phyloP scores from a whole-genome alignment of 306 rosid genomes.

The Ormosia emarginata region DNA sequence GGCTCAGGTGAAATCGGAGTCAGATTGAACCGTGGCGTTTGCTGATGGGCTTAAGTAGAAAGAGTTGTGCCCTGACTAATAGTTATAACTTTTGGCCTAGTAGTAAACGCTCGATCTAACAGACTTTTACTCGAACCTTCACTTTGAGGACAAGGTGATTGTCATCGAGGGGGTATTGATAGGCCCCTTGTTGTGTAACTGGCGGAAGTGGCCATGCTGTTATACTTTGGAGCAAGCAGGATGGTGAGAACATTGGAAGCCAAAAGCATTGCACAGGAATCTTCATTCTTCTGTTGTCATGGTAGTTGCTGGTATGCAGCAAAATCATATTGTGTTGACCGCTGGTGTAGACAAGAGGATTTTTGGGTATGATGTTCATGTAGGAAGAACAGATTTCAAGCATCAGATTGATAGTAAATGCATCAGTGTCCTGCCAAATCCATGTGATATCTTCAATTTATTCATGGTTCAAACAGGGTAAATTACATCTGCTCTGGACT shows the following conservation, averaged over 20 bases:
- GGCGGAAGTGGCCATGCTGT: conserved; percentile 97
- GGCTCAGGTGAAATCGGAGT: too few species aligned
- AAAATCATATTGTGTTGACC: conserved; percentile 77
- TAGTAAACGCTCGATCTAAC: too few species aligned
- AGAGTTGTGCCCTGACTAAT: too few species aligned
- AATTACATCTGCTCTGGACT: conserved; percentile 13
- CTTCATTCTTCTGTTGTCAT: conserved; percentile 93
- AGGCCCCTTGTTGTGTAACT: conserved; percentile 78
- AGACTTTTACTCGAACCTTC: too few species aligned
- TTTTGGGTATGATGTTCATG: conserved; percentile 61
- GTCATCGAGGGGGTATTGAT: conserved; percentile 72
- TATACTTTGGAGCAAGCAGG: conserved; percentile 74
- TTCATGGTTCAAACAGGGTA: conserved; percentile 98
- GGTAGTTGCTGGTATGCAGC: conserved; percentile 94
- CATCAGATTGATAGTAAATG: conserved; percentile 95
- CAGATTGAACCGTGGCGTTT: too few species aligned
- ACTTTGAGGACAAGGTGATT: conserved; percentile 70
- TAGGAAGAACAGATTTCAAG: conserved; percentile 71
- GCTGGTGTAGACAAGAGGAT: conserved; percentile 92
- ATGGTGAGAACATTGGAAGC: conserved; percentile 69
- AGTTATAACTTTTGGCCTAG: too few species aligned
- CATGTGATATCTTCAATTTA: conserved; percentile 72
- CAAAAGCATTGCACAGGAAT: conserved; percentile 74
- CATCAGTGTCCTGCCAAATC: conserved; percentile 95
- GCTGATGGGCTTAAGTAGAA: too few species aligned